Evolutionary conservation across 495 filamentous ascomycete genomes (phyloP).

Genomic region (Penicillium herquei): DNA sequence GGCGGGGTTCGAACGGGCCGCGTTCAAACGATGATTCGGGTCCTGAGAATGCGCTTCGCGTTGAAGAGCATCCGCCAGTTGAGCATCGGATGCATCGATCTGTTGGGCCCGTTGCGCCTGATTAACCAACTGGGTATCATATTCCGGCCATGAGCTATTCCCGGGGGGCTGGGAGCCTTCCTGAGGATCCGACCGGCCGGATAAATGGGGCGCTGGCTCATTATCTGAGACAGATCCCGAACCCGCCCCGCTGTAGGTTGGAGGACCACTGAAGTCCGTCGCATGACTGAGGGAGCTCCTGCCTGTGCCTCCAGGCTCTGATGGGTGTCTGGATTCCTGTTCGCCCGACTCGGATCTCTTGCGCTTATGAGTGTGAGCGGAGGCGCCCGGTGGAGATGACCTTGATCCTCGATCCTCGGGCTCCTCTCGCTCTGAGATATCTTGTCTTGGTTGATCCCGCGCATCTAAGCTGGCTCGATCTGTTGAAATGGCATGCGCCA

Average conservation of each 20-base stretch:
- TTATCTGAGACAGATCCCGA: conserved; percentile 23
- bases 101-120: conserved; percentile 47
- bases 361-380: conserved; percentile 33
- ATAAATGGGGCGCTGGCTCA: conserved; percentile 24
- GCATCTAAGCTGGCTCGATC: conserved; percentile 6
- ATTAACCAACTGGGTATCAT: conserved; percentile 40
- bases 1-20: conserved; percentile 30
- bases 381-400: conserved; percentile 23
- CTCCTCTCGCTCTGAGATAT: not conserved
- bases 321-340: conserved; percentile 14
- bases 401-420: conserved; percentile 15
- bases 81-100: conserved; percentile 50
- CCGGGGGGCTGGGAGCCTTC: conserved; percentile 31
- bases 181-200: conserved; percentile 31
- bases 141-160: conserved; percentile 40
- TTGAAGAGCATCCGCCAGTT: conserved; percentile 50
- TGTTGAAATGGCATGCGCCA: conserved; percentile 7
- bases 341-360: conserved; percentile 43
- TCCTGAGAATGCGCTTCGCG: conserved; percentile 47
- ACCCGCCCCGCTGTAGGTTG: conserved; percentile 18
- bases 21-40: conserved; percentile 28
- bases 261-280: conserved; percentile 6
- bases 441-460: not conserved
- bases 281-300: conserved; percentile 5
- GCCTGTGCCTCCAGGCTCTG: not conserved